Evolutionary conservation across 306 rosid species (phyloP).

Genomic region (Quercus bicolor): DNA sequence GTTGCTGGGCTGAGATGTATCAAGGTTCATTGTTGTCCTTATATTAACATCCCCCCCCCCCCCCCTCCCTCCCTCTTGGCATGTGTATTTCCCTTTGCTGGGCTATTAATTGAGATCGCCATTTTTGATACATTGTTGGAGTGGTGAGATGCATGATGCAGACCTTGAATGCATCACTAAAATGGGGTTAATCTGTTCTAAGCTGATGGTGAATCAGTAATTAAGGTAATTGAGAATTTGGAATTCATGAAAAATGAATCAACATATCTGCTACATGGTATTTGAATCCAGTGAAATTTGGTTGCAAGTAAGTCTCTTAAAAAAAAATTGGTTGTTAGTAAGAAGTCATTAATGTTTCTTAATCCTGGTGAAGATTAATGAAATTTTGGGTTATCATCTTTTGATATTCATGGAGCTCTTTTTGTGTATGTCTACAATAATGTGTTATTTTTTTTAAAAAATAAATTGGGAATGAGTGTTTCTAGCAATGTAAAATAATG

Average conservation of each 20-base stretch:
- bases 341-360: not conserved
- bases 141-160: not conserved
- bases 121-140: not conserved
- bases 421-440: not conserved
- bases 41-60: not conserved
- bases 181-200: not conserved
- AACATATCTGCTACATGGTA: not conserved
- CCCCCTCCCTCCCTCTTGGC: too few species aligned
- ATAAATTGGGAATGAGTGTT: too few species aligned
- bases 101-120: not conserved
- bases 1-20: constrained; percentile 59
- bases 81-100: not conserved
- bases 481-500: not conserved
- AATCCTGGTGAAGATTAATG: not conserved
- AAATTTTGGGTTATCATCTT: not conserved
- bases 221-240: not conserved
- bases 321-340: not conserved
- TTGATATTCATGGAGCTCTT: not conserved
- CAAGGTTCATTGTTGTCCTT: constrained; percentile 36
- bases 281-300: not conserved
- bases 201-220: not conserved
- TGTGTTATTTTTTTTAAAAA: not conserved
- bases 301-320: not conserved
- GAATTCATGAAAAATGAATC: not conserved
- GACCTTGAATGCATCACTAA: not conserved